A percentile compares a stretch with the other conserved stretches of the same genome.
Evolutionary conservation across 2,329 filamentous ascomycete species (phyloP).

Genomic region (Cytospora chrysosperma): DNA sequence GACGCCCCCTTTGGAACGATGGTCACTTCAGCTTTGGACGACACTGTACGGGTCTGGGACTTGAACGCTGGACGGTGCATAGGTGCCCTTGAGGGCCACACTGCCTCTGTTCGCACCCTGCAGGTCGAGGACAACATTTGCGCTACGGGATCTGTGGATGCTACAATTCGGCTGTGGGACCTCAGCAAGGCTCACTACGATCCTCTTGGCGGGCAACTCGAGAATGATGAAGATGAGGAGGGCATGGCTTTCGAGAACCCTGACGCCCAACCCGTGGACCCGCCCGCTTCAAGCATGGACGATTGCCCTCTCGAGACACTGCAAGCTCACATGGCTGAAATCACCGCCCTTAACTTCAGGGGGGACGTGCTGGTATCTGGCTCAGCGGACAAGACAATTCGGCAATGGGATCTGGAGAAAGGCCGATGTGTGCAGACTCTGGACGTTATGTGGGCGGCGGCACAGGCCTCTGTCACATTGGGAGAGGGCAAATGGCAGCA

Average conservation of each 20-base stretch:
- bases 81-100: slow-evolving; percentile 87
- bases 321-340: slow-evolving; percentile 87
- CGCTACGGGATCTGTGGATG: slow-evolving; percentile 91
- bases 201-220: slow-evolving; percentile 61
- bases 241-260: slow-evolving; percentile 72
- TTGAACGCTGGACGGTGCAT: slow-evolving; percentile 90
- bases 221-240: slow-evolving; percentile 61
- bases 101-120: slow-evolving; percentile 86
- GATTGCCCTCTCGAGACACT: slow-evolving; percentile 89
- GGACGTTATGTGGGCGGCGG: slow-evolving; percentile 96
- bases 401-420: slow-evolving; percentile 96
- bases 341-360: slow-evolving; percentile 89
- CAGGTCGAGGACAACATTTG: slow-evolving; percentile 96
- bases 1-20: slow-evolving; percentile 96
- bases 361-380: slow-evolving; percentile 90
- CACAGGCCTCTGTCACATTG: slow-evolving; percentile 75
- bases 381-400: slow-evolving; percentile 93
- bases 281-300: slow-evolving; percentile 76
- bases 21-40: slow-evolving; percentile 88
- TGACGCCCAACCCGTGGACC: slow-evolving; percentile 66
- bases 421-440: slow-evolving; percentile 97
- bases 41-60: slow-evolving; percentile 95
- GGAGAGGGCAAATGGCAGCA: slow-evolving; percentile 70
- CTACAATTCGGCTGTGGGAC: slow-evolving; percentile 93
- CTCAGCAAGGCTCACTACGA: slow-evolving; percentile 84